These are phyloP conservation scores for Dactylellina haptotyla DNA, from an alignment of 2,329 filamentous ascomycete genomes.

Conservation along the genomic window DNA sequence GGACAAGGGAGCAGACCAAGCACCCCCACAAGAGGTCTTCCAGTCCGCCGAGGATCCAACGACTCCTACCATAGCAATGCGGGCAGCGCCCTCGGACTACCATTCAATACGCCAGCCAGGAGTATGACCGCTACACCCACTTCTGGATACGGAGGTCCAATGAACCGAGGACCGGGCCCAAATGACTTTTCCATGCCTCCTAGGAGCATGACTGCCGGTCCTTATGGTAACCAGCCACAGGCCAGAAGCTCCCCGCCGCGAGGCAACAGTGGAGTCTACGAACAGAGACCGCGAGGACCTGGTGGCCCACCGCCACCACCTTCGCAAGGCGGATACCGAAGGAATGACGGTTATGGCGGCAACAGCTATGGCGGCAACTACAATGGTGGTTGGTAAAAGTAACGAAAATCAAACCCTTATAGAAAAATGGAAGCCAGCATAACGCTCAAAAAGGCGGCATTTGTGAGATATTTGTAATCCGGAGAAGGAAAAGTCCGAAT, in stretches of 20 bases:
- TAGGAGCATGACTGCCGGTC: conserved; percentile 34
- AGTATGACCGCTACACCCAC: conserved; percentile 42
- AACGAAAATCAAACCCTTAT: too few species aligned
- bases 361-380: conserved; percentile 31
- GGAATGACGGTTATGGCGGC: conserved; percentile 21
- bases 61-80: conserved; percentile 31
- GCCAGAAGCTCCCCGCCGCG: conserved; percentile 27
- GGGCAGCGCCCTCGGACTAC: conserved; percentile 6
- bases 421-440: too few species aligned
- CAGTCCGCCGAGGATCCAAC: conserved; percentile 31
- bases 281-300: conserved; percentile 17
- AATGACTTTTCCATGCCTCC: conserved; percentile 8
- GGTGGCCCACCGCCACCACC: conserved; percentile 2
- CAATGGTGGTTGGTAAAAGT: conserved; percentile 23
- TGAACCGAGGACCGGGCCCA: neutral
- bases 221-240: conserved; percentile 28
- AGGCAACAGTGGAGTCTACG: conserved; percentile 39
- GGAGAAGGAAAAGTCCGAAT: neutral
- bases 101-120: conserved; percentile 12
- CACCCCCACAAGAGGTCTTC: conserved; percentile 38
- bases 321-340: conserved; percentile 7
- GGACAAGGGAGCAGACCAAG: conserved; percentile 32
- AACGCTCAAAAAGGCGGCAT: neutral
- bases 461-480: neutral
- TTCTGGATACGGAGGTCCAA: conserved; percentile 1